Evolutionary conservation across 495 filamentous ascomycete species (phyloP).

Genomic region (Daldinia decipiens): DNA sequence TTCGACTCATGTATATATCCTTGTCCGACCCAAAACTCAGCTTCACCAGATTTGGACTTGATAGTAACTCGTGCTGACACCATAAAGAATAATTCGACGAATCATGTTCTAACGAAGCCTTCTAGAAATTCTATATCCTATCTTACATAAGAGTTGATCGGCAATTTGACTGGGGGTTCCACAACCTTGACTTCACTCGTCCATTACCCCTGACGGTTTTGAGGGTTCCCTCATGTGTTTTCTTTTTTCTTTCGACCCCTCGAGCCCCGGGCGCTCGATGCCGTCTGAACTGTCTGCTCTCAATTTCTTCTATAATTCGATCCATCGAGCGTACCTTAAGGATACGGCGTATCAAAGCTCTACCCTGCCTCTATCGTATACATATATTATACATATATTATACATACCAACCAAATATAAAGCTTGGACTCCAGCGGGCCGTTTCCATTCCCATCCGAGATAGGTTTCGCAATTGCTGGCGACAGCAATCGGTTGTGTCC

Average conservation of each 20-base stretch:
- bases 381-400: neutral
- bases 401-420: constrained; percentile 4
- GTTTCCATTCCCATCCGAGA: neutral
- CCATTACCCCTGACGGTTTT: constrained; percentile 18
- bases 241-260: constrained; percentile 6
- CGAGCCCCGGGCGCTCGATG: constrained; percentile 1
- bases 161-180: constrained; percentile 13
- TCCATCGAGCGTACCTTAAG: constrained; percentile 8
- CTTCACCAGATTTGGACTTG: constrained; percentile 28
- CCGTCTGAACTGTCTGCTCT: constrained; percentile 5
- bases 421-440: constrained; percentile 7
- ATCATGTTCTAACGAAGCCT: constrained; percentile 27
- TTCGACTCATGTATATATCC: constrained; percentile 24
- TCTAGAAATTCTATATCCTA: constrained; percentile 35
- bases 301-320: constrained; percentile 5
- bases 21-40: constrained; percentile 27
- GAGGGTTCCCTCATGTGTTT: constrained; percentile 8
- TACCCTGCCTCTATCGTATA: neutral
- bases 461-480: neutral
- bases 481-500: neutral
- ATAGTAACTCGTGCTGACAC: constrained; percentile 31
- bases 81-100: constrained; percentile 7
- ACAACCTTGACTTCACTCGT: constrained; percentile 23
- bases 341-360: constrained; percentile 9
- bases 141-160: constrained; percentile 30